A percentile compares a stretch with the other conserved stretches of the same genome.
These are phyloP conservation scores for Ceratobasidium sp. DNA, from an alignment of 1,284 basidiomycete genomes.

Conservation along the genomic window DNA sequence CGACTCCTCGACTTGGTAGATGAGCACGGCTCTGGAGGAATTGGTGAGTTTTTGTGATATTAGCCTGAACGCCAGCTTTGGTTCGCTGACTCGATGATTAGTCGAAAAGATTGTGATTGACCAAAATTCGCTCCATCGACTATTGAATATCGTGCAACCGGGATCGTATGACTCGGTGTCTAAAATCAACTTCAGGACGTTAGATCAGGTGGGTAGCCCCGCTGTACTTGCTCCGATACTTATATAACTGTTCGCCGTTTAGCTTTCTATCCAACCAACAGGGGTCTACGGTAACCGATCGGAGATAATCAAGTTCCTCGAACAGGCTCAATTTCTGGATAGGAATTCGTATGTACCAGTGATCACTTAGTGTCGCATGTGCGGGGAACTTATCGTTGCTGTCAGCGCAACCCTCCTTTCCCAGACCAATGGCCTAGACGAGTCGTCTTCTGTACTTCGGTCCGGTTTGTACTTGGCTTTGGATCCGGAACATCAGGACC, in stretches of 20 bases:
- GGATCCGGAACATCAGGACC: background rate
- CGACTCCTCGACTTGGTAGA: slow-evolving; percentile 43
- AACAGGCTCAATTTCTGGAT: slow-evolving; percentile 51
- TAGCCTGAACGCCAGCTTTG: background rate
- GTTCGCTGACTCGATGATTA: background rate
- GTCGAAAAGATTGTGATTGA: slow-evolving; percentile 42
- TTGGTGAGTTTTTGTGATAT: slow-evolving; percentile 33
- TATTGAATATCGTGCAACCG: slow-evolving; percentile 34
- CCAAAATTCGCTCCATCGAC: slow-evolving; percentile 17
- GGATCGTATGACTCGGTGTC: slow-evolving; percentile 39
- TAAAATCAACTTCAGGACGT: slow-evolving; percentile 38
- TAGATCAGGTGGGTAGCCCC: slow-evolving; percentile 15
- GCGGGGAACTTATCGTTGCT: background rate
- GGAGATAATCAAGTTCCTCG: slow-evolving; percentile 57
- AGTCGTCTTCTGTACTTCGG: slow-evolving; percentile 51
- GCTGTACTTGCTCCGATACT: background rate
- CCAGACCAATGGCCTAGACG: slow-evolving; percentile 43
- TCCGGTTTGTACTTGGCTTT: slow-evolving; percentile 59
- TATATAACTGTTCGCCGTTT: slow-evolving; percentile 60
- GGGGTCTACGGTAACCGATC: slow-evolving; percentile 63
- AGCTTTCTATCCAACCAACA: slow-evolving; percentile 55
- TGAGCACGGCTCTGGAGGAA: slow-evolving; percentile 42
- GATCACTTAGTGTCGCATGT: background rate
- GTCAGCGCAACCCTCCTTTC: slow-evolving; percentile 45
- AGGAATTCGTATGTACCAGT: slow-evolving; percentile 47